Percentiles rank a stretch among this genome's conserved stretches.
These are phyloP conservation scores for Haplographium delicatum DNA, from an alignment of 495 filamentous ascomycete genomes.

Conservation along the genomic window DNA sequence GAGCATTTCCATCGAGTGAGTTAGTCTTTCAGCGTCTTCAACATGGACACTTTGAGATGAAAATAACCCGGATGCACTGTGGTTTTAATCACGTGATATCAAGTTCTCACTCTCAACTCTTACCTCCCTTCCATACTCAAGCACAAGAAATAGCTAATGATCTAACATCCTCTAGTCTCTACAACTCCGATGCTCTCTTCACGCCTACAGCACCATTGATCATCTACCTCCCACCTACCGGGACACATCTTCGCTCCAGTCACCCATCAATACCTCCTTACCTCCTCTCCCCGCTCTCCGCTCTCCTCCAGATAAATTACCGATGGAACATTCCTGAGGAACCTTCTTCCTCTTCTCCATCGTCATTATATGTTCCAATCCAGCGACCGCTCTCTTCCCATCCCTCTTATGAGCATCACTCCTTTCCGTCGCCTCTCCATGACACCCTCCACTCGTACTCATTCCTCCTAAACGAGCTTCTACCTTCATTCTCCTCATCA, in stretches of 20 bases:
- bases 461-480: constrained; percentile 22
- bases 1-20: constrained; percentile 20
- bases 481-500: neutral
- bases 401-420: constrained; percentile 9
- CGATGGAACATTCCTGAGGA: constrained; percentile 23
- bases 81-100: neutral
- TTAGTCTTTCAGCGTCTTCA: constrained; percentile 15
- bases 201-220: constrained; percentile 7
- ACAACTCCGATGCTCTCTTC: constrained; percentile 12
- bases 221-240: constrained; percentile 22
- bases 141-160: too few relatives aligned
- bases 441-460: constrained; percentile 41
- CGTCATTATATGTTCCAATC: constrained; percentile 11
- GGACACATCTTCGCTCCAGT: constrained; percentile 1
- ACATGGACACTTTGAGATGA: constrained; percentile 8
- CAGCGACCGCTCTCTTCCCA: neutral
- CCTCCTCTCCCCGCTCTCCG: constrained; percentile 1
- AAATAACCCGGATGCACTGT: neutral
- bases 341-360: constrained; percentile 1
- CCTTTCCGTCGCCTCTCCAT: constrained; percentile 41
- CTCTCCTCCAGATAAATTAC: constrained; percentile 23
- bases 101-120: too few relatives aligned
- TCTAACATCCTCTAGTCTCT: constrained; percentile 19
- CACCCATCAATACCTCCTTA: constrained; percentile 13
- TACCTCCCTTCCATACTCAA: too few relatives aligned